Evolutionary conservation across 805 yeast genomes (phyloP).

Genomic region (Torulaspora quercuum): DNA sequence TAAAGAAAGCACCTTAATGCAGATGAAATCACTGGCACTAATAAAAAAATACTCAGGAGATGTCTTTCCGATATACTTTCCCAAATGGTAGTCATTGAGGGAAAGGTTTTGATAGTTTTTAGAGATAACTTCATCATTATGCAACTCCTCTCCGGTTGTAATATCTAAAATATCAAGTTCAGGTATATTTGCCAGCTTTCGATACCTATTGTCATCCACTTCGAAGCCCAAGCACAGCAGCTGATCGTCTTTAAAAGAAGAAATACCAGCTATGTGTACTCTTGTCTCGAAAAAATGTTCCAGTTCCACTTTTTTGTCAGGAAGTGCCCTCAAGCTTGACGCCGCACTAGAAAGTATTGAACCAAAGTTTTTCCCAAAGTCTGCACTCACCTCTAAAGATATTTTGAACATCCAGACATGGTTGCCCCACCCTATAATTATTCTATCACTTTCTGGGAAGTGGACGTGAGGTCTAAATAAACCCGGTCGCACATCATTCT

Average conservation of each 20-base stretch:
- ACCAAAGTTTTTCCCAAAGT: conserved; percentile 25
- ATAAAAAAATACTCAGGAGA: conserved; percentile 56
- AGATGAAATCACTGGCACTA: conserved; percentile 77
- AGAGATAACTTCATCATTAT: conserved; percentile 74
- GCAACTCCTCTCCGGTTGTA: conserved; percentile 62
- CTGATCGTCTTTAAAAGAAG: conserved; percentile 69
- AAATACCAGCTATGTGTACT: conserved; percentile 66
- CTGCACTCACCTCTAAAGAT: conserved; percentile 31
- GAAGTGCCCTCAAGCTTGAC: conserved; percentile 46
- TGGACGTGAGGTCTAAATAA: conserved; percentile 78
- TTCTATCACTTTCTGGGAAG: conserved; percentile 58
- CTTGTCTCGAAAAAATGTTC: conserved; percentile 41
- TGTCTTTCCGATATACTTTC: conserved; percentile 44
- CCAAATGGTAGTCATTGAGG: conserved; percentile 74
- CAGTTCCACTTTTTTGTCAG: conserved; percentile 41
- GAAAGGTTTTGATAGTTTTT: conserved; percentile 58
- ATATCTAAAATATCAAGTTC: conserved; percentile 70
- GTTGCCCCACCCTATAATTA: conserved; percentile 80
- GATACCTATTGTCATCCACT: conserved; percentile 29
- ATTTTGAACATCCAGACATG: conserved; percentile 68
- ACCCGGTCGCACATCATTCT: conserved; percentile 56
- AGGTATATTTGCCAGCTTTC: conserved; percentile 56
- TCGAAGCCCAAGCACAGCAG: conserved; percentile 43
- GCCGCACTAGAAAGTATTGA: conserved; percentile 41
- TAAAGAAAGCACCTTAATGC: conserved; percentile 66